Evolutionary conservation across 768 basidiomycete genomes (phyloP).

Genomic region (Lactarius psammicola): DNA sequence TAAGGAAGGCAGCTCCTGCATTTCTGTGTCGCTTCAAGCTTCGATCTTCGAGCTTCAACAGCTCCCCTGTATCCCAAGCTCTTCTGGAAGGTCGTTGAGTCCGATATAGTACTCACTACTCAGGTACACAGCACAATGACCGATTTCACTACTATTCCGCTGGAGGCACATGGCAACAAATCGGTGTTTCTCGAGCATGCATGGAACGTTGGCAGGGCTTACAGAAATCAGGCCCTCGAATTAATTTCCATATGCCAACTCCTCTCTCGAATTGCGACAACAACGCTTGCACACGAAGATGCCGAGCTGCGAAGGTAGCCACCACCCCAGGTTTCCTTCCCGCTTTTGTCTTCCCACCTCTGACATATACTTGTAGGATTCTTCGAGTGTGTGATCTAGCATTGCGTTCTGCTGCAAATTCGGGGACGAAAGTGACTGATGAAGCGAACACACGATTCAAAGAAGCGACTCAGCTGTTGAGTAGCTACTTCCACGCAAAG

Average conservation of each 20-base stretch:
- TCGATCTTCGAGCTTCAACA: too few species aligned
- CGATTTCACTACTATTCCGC: not conserved
- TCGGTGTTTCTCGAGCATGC: not conserved
- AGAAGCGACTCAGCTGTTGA: not conserved
- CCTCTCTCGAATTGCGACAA: not conserved
- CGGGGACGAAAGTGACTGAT: not conserved
- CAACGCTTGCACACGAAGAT: not conserved
- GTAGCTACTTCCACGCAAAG: not conserved
- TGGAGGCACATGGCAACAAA: not conserved
- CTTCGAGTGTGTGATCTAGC: not conserved
- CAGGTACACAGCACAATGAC: too few species aligned
- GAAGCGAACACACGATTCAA: not conserved
- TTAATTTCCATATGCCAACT: not conserved
- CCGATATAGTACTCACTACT: slow-evolving; percentile 41
- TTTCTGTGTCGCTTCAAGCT: too few species aligned
- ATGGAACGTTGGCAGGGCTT: not conserved
- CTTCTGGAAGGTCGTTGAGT: too few species aligned
- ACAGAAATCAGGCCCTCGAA: not conserved
- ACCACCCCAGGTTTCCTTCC: not conserved
- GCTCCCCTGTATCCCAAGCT: too few species aligned
- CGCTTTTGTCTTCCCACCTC: not conserved
- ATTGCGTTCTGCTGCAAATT: not conserved
- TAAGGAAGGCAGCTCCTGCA: too few species aligned
- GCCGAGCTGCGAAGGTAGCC: not conserved
- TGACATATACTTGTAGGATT: not conserved